Evolutionary conservation across 83 land plant genomes (phyloP).

Genomic region (Isoetes engelmannii): DNA sequence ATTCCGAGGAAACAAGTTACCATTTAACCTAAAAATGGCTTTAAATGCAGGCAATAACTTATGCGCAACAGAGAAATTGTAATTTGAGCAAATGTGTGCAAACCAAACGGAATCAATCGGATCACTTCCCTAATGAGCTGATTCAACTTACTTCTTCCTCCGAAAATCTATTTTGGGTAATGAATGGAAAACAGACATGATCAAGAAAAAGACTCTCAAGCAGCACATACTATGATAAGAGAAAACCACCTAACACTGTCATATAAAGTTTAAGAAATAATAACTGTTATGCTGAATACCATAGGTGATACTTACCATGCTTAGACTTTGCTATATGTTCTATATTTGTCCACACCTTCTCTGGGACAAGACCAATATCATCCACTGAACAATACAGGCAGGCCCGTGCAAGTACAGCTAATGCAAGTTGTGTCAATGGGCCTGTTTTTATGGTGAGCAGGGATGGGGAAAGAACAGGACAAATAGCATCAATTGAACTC

Average conservation of each 20-base stretch:
- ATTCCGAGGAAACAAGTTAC: background rate
- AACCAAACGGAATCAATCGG: background rate
- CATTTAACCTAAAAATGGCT: background rate
- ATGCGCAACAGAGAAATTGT: background rate
- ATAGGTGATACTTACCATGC: slow-evolving; percentile 36
- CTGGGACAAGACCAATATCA: slow-evolving; percentile 58
- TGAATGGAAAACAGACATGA: too few species aligned
- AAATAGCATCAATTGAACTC: slow-evolving; percentile 42
- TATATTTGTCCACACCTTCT: slow-evolving; percentile 63
- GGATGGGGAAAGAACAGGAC: slow-evolving; percentile 32
- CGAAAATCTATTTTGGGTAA: too few species aligned
- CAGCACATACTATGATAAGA: too few species aligned
- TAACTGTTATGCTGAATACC: too few species aligned
- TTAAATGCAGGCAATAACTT: background rate
- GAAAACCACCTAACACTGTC: too few species aligned
- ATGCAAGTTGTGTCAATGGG: slow-evolving; percentile 40
- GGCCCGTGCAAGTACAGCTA: slow-evolving; percentile 53
- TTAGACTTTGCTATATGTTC: slow-evolving; percentile 49
- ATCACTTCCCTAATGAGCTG: background rate
- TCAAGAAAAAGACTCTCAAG: too few species aligned
- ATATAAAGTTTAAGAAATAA: too few species aligned
- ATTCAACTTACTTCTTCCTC: too few species aligned
- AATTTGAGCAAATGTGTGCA: background rate
- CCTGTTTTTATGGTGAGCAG: slow-evolving; percentile 38
- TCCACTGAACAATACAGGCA: slow-evolving; percentile 60